Evolutionary conservation across 805 yeast species (phyloP).

Genomic region (Wickerhamiella spandovensis): DNA sequence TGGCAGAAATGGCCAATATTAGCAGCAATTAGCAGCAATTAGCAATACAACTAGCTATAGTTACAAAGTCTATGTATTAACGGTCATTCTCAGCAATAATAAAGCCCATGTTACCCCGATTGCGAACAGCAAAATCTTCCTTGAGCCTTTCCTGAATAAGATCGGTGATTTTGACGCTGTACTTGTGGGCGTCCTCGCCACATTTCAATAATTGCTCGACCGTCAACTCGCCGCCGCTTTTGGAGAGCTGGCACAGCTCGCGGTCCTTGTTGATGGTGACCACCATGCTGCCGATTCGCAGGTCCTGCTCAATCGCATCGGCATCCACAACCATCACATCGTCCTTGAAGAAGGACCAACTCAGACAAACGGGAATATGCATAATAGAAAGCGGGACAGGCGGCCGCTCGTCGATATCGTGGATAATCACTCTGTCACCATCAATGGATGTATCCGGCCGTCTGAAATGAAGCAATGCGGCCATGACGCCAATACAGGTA

Average conservation of each 20-base stretch:
- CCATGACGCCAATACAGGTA: conserved; percentile 79
- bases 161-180: conserved; percentile 53
- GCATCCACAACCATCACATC: conserved; percentile 43
- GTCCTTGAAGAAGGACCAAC: conserved; percentile 68
- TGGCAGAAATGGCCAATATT: too few relatives aligned
- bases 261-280: conserved; percentile 80
- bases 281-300: conserved; percentile 68
- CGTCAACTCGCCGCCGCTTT: conserved; percentile 85
- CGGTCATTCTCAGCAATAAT: conserved; percentile 23
- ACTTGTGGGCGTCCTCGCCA: conserved; percentile 46
- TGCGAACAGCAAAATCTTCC: conserved; percentile 39
- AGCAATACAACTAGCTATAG: too few relatives aligned
- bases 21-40: too few relatives aligned
- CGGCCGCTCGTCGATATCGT: conserved; percentile 62
- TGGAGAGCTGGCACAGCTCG: conserved; percentile 79
- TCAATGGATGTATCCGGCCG: conserved; percentile 70
- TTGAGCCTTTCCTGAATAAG: conserved; percentile 44
- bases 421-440: conserved; percentile 39
- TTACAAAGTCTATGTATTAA: background rate
- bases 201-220: conserved; percentile 56
- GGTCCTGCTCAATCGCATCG: conserved; percentile 56
- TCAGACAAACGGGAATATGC: conserved; percentile 81
- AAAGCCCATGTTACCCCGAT: conserved; percentile 26
- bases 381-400: conserved; percentile 76
- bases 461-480: conserved; percentile 68